These are phyloP conservation scores for Babesia sp. DNA, from an alignment of 169 alveolate genomes.

Conservation along the genomic window DNA sequence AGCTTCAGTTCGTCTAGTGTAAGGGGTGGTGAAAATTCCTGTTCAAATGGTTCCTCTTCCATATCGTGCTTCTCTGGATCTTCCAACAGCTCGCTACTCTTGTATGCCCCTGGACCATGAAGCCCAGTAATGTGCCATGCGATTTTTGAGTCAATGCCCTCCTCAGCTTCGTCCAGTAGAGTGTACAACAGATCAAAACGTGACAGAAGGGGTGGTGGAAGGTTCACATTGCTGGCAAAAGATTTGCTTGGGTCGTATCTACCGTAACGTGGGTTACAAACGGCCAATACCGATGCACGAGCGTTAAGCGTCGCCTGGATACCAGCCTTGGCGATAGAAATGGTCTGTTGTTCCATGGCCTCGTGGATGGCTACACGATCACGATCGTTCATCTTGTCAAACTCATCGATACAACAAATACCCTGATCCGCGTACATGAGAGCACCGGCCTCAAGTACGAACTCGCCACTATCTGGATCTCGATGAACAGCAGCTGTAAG, in stretches of 20 bases:
- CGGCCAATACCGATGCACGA: constrained; percentile 97
- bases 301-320: constrained; percentile 98
- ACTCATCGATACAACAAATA: constrained; percentile 96
- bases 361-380: constrained; percentile 99
- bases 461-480: constrained; percentile 97
- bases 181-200: constrained; percentile 95
- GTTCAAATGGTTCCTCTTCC: constrained; percentile 51
- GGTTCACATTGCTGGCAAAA: constrained; percentile 89
- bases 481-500: constrained; percentile 95
- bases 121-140: constrained; percentile 72
- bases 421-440: constrained; percentile 97
- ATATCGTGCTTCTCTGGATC: constrained; percentile 40
- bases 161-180: constrained; percentile 90
- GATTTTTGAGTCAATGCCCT: constrained; percentile 84
- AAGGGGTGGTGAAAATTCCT: constrained; percentile 57
- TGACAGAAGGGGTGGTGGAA: constrained; percentile 95
- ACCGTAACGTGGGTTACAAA: constrained; percentile 97
- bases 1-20: constrained; percentile 84
- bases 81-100: constrained; percentile 29
- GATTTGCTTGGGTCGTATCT: constrained; percentile 91
- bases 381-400: constrained; percentile 95
- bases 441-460: constrained; percentile 97
- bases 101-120: constrained; percentile 49
- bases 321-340: constrained; percentile 97
- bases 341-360: constrained; percentile 98